A percentile compares a stretch with the other conserved stretches of the same genome.
phyloP scores from a whole-genome alignment of 2,329 filamentous ascomycete genomes.

The Monosporascus sp. region DNA sequence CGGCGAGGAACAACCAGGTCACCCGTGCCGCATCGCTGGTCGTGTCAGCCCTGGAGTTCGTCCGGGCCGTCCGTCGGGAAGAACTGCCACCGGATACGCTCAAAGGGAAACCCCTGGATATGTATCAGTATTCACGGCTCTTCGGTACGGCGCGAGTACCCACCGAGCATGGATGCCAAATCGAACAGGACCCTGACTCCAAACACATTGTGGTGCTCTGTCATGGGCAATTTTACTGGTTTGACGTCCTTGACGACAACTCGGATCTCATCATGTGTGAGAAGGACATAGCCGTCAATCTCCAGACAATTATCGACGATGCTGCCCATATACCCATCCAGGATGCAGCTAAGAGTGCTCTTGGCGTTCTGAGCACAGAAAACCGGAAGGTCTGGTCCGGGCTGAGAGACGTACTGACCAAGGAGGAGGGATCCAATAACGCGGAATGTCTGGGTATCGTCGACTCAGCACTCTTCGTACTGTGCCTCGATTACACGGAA shows the following conservation, averaged over 20 bases:
- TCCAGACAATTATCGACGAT: constrained; percentile 89
- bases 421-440: constrained; percentile 86
- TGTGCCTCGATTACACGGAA: constrained; percentile 91
- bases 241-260: constrained; percentile 92
- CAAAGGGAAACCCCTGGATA: constrained; percentile 80
- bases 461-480: constrained; percentile 85
- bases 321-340: constrained; percentile 85
- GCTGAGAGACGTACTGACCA: constrained; percentile 78
- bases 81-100: constrained; percentile 86
- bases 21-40: constrained; percentile 89
- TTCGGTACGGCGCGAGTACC: constrained; percentile 94
- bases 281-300: constrained; percentile 83
- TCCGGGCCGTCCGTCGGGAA: constrained; percentile 85
- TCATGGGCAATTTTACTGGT: constrained; percentile 97
- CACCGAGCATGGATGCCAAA: constrained; percentile 90
- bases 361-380: constrained; percentile 92
- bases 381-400: constrained; percentile 96
- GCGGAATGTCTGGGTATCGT: constrained; percentile 94
- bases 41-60: constrained; percentile 84
- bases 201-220: constrained; percentile 92
- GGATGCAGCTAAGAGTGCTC: constrained; percentile 88
- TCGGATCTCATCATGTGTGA: constrained; percentile 96
- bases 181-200: constrained; percentile 88
- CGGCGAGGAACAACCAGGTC: constrained; percentile 92
- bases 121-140: constrained; percentile 95